Percentiles rank a stretch among this genome's conserved stretches.
Evolutionary conservation across 805 yeast species (phyloP).

Genomic region (Isabelozyma heimii): DNA sequence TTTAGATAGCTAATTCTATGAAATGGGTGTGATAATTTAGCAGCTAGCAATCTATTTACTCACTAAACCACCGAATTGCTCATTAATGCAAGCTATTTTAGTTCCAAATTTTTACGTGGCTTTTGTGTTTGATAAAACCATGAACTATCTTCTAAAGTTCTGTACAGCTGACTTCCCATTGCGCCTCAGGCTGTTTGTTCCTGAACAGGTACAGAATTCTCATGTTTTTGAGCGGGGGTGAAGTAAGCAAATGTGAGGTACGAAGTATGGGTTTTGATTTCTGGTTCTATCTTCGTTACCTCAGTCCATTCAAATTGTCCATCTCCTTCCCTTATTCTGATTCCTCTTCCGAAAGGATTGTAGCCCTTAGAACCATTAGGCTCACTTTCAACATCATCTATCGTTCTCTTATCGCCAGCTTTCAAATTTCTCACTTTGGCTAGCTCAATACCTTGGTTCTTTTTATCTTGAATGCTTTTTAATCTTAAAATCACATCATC

Average conservation of each 20-base stretch:
- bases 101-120: too few species aligned
- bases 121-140: too few species aligned
- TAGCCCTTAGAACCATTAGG: slow-evolving; percentile 46
- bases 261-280: slow-evolving; percentile 90
- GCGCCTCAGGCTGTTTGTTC: neutral
- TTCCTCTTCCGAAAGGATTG: slow-evolving; percentile 93
- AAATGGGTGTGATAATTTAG: too few species aligned
- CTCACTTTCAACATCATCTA: slow-evolving; percentile 11
- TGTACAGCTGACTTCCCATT: too few species aligned
- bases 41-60: too few species aligned
- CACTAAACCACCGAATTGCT: too few species aligned
- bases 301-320: slow-evolving; percentile 72
- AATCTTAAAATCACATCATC: slow-evolving; percentile 76
- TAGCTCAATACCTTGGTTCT: slow-evolving; percentile 61
- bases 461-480: slow-evolving; percentile 71
- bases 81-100: too few species aligned
- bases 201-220: neutral
- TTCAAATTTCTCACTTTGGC: slow-evolving; percentile 41
- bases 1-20: too few species aligned
- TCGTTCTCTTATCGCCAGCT: slow-evolving; percentile 17
- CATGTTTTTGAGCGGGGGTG: slow-evolving; percentile 11
- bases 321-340: slow-evolving; percentile 85
- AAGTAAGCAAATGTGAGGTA: slow-evolving; percentile 84
- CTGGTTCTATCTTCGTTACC: slow-evolving; percentile 81
- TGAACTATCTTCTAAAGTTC: too few species aligned